phyloP scores from a whole-genome alignment of 2,329 filamentous ascomycete species.

The Ramichloridium luteum region DNA sequence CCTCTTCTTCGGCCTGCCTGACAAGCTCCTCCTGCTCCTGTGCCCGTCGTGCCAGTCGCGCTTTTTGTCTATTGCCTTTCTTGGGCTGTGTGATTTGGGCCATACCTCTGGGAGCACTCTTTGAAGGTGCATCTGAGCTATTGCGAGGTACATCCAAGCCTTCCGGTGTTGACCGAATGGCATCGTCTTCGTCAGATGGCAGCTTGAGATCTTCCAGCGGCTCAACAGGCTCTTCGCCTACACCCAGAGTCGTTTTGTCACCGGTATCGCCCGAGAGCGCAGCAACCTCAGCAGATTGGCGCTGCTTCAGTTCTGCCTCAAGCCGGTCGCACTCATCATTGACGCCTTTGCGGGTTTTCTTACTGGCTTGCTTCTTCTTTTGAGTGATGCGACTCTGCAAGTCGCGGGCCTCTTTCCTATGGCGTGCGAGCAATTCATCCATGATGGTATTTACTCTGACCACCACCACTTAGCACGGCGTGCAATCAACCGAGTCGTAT shows the following conservation, averaged over 20 bases:
- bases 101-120: conserved; percentile 1
- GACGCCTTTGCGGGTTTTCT: conserved; percentile 52
- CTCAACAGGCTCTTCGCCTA: conserved; percentile 8
- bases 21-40: conserved; percentile 67
- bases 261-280: conserved; percentile 28
- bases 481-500: neutral
- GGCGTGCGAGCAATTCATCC: conserved; percentile 65
- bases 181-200: conserved; percentile 10
- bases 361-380: conserved; percentile 94
- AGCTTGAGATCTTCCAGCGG: conserved; percentile 15
- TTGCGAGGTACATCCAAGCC: too few relatives aligned
- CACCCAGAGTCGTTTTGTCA: conserved; percentile 1
- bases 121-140: conserved; percentile 1
- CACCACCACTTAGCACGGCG: neutral
- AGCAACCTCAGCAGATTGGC: conserved; percentile 40
- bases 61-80: conserved; percentile 86
- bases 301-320: conserved; percentile 43
- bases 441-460: conserved; percentile 28
- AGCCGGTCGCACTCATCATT: conserved; percentile 52
- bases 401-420: conserved; percentile 80
- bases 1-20: conserved; percentile 60
- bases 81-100: conserved; percentile 28
- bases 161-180: neutral
- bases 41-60: conserved; percentile 74
- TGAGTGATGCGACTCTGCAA: conserved; percentile 74